A percentile compares a stretch with the other conserved stretches of the same genome.
phyloP scores from a whole-genome alignment of 2,329 filamentous ascomycete species.

The Pseudohalonectria lignicola region DNA sequence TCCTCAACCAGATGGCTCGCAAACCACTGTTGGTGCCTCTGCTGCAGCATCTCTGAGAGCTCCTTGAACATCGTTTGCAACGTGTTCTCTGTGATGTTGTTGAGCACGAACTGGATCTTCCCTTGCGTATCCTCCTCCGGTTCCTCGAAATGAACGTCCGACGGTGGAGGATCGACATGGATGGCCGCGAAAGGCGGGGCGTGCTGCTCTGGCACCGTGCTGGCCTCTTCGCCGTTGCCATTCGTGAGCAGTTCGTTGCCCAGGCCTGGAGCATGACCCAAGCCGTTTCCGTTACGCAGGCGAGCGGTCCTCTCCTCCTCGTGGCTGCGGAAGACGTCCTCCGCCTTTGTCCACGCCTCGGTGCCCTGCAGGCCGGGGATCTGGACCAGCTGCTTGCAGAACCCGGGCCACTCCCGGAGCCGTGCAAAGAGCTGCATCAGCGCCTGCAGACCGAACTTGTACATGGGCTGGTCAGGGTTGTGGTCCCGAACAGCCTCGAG shows the following conservation, averaged over 20 bases:
- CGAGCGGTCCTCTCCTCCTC: conserved; percentile 49
- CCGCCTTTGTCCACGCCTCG: conserved; percentile 71
- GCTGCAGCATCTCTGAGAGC: conserved; percentile 65
- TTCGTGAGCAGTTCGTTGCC: conserved; percentile 50
- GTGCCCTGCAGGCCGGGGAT: conserved; percentile 76
- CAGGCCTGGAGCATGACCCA: conserved; percentile 16
- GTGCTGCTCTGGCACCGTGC: conserved; percentile 42
- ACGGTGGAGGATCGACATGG: conserved; percentile 58
- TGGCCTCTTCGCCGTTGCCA: conserved; percentile 55
- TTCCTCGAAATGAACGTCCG: conserved; percentile 60
- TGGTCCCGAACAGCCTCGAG: conserved; percentile 90
- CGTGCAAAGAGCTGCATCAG: conserved; percentile 78
- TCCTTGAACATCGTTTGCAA: conserved; percentile 75
- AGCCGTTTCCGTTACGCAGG: conserved; percentile 40
- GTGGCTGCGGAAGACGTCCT: conserved; percentile 64
- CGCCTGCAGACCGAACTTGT: conserved; percentile 93
- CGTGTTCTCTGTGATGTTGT: conserved; percentile 90
- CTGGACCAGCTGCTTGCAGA: conserved; percentile 75
- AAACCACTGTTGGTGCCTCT: conserved; percentile 90
- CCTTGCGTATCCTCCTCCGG: conserved; percentile 80
- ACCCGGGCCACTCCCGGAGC: conserved; percentile 88
- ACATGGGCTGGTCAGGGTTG: conserved; percentile 78
- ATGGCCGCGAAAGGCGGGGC: conserved; percentile 68
- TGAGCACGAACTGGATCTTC: conserved; percentile 89
- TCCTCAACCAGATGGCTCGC: conserved; percentile 91